Evolutionary conservation across 75 land plant genomes (phyloP).

Genomic region (Cunninghamia lanceolata): DNA sequence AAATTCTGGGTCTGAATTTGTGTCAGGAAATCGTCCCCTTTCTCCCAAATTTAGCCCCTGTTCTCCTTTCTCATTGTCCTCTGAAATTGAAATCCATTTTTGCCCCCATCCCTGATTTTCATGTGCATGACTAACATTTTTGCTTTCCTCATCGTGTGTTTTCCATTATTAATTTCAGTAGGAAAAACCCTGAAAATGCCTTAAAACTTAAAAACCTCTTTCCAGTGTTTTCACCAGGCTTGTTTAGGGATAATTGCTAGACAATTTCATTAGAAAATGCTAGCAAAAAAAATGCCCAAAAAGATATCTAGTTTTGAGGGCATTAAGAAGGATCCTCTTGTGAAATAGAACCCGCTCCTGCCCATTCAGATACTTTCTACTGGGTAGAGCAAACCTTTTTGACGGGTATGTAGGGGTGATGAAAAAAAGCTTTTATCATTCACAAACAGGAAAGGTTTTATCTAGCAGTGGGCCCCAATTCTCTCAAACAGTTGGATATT

Average conservation of each 20-base stretch:
- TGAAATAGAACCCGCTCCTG: background rate
- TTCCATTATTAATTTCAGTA: too few relatives aligned
- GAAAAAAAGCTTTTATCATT: too few relatives aligned
- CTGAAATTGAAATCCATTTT: background rate
- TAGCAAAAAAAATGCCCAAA: background rate
- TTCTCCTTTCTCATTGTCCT: too few relatives aligned
- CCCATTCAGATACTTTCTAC: background rate
- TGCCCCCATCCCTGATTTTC: background rate
- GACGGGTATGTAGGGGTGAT: too few relatives aligned
- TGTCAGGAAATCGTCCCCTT: background rate
- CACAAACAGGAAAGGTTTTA: too few relatives aligned
- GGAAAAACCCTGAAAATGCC: background rate
- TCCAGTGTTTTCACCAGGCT: background rate
- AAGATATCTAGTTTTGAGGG: background rate
- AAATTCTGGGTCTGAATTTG: background rate
- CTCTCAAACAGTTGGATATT: too few relatives aligned
- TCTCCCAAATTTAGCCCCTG: background rate
- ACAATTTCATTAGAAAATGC: background rate
- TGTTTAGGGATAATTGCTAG: background rate
- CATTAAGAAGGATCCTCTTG: background rate
- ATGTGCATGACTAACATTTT: too few relatives aligned
- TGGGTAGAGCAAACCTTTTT: too few relatives aligned
- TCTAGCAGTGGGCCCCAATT: too few relatives aligned
- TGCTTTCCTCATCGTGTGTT: background rate
- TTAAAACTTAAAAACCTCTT: background rate